Conservation (phyloP, 2,329 filamentous ascomycete genomes). For the Fusarium virguliforme region DNA sequence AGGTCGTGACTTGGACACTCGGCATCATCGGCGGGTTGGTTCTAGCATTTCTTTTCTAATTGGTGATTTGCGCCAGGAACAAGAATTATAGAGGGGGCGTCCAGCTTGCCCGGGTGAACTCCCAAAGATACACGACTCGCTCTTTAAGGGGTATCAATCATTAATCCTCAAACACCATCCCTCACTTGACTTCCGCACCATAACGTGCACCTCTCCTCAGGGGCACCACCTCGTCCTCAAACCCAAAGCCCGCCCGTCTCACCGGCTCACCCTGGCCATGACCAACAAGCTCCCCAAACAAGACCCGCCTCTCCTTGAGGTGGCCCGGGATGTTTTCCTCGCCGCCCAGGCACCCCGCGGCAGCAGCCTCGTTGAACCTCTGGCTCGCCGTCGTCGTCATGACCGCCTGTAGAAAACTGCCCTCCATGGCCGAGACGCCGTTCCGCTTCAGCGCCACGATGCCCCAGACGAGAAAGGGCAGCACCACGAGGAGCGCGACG, state of each 20-base stretch:
- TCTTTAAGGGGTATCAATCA: too few relatives aligned
- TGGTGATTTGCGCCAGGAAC: too few relatives aligned
- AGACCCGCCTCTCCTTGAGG: background rate
- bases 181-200: too few relatives aligned
- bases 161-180: too few relatives aligned
- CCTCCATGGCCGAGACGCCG: background rate
- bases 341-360: background rate
- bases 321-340: background rate
- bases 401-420: background rate
- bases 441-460: background rate
- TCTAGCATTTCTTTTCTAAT: constrained; percentile 26
- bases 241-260: background rate
- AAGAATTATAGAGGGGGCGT: too few relatives aligned
- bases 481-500: background rate
- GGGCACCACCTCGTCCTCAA: background rate
- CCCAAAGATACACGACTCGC: too few relatives aligned
- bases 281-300: background rate
- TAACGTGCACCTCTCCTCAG: background rate
- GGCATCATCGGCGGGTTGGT: constrained; percentile 21
- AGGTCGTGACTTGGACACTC: constrained; percentile 29
- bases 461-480: background rate
- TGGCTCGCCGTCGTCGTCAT: background rate
- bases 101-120: too few relatives aligned
- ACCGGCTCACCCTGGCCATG: background rate
- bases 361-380: background rate